Evolutionary conservation across 495 filamentous ascomycete species (phyloP), one percentile per base, ranked within the genome.

Genomic region (Aspergillus saccharolyticus): DNA sequence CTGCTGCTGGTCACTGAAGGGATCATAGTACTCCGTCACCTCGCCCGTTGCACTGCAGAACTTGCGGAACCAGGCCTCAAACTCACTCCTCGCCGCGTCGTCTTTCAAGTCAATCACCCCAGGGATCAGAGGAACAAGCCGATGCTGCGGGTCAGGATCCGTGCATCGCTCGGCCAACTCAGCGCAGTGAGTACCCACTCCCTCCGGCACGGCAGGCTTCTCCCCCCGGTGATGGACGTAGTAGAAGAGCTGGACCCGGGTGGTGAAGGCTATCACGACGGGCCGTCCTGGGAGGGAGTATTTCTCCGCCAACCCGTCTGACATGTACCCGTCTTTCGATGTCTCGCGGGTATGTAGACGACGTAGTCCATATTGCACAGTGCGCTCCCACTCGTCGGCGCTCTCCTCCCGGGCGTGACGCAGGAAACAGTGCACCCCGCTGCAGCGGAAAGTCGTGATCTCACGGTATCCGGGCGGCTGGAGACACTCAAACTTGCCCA

Each of bases 321-420:
- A 5, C 5, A 2, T 12, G 10, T 39, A 39, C 10, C 33, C 33
- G 12, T 20, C 9, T 7, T 14, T 20, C 15, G 0, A 20, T 7
- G 0, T 33, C 25, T 62, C 57, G 9, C 22, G 39, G 42, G 0
- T 19, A 21, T 52, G 49, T 17, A 65, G 59, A 24, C 53, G 19
- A 16, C 17, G 49, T 5, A 60, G 20, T 7, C 52, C 57, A 44
- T 60, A 55, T 14, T 53, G 8, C 3, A 53, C 20, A 1, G 55
- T 56, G 19, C 45, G 39, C n/a, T 44, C 47, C 63, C 63, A 66
- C 42, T 66, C 63, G 21, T 54, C 46, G 12, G 45, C n/a, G n/a
- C 17, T 54, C 21, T 66, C 63, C n/a, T 62, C 54, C 14, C 24
- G n/a, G 0, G 47, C 25, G 50, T 51, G 33, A 25, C 63, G 60